Evolutionary conservation across 148 eudicot species (phyloP).

Genomic region (Rhododendron molle): DNA sequence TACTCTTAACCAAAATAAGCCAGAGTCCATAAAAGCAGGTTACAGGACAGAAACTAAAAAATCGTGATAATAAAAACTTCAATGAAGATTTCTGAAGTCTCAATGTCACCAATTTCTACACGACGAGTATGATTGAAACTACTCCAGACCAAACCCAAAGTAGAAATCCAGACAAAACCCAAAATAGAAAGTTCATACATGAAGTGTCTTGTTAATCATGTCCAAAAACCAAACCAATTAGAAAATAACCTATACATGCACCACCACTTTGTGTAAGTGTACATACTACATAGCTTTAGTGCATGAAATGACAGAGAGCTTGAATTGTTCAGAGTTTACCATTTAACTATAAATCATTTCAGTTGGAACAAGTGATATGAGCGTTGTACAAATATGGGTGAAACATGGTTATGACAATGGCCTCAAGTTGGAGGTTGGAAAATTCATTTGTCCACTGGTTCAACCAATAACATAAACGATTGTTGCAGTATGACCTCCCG

Average conservation of each 20-base stretch:
- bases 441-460: not conserved
- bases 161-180: too few relatives aligned
- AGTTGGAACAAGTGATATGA: not conserved
- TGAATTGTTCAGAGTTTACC: not conserved
- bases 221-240: not conserved
- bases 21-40: not conserved
- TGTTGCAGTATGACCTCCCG: not conserved
- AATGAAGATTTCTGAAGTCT: not conserved
- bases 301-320: not conserved
- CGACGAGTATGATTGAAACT: not conserved
- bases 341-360: not conserved
- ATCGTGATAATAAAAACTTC: not conserved
- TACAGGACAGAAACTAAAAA: not conserved
- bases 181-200: not conserved
- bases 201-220: not conserved
- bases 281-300: not conserved
- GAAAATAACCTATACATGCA: not conserved
- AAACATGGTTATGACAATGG: not conserved
- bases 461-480: not conserved
- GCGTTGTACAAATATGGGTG: not conserved
- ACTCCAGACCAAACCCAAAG: not conserved
- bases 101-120: not conserved
- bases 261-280: not conserved
- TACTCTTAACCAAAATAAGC: not conserved
- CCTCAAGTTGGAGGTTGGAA: not conserved